Base-by-base conservation (phyloP, 108 stramenopile species). In the Ochromonas danica region DNA sequence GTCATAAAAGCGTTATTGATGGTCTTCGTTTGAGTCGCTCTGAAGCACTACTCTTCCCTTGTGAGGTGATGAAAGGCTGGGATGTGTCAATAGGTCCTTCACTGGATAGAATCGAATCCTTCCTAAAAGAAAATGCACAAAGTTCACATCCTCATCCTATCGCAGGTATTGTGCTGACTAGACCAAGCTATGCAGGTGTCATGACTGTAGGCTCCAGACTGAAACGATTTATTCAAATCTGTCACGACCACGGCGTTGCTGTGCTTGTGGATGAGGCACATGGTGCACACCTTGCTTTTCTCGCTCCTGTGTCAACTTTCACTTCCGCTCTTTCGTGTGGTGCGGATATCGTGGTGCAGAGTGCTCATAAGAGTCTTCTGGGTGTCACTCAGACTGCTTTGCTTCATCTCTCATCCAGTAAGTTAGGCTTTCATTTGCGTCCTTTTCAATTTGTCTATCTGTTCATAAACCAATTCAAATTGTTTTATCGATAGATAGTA, bases 201-300 rank as follows among this genome's bases (percentile, higher is more conserved):
- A 67, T 81, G 77, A 33, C 39, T 28, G 79, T 81, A 35, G 3
- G 14, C 3, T 35, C 63, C 31, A 10, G 14, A 35, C 31, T 67
- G 10, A 67, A 67, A 36, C 6, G 25, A 35, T 10, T 67, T 6
- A 67, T 67, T 36, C 10, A 22, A 35, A 10, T 35, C 6, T 67
- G 63, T 67, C 63, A 67, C 25, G 6, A 28, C 31, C 39, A 41
- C 38, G 77, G 42, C 31, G 80, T 85, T 0, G 83, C 85, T n/a
- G 77, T 85, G 17, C 40, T 85, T n/a, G 83, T 85, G 40, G 85
- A 85, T 67, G 85, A 85, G 80, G 85, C 85, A 14, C 85, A 85
- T 61, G 85, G 85, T 1, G 82, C 83, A 14, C 85, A 85, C 42
- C 80, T 85, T 28, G 40, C 61, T 6, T 84, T 84, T 28, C 70